phyloP scores from a whole-genome alignment of 345 rosid genomes.

The Raphanus raphanistrum region DNA sequence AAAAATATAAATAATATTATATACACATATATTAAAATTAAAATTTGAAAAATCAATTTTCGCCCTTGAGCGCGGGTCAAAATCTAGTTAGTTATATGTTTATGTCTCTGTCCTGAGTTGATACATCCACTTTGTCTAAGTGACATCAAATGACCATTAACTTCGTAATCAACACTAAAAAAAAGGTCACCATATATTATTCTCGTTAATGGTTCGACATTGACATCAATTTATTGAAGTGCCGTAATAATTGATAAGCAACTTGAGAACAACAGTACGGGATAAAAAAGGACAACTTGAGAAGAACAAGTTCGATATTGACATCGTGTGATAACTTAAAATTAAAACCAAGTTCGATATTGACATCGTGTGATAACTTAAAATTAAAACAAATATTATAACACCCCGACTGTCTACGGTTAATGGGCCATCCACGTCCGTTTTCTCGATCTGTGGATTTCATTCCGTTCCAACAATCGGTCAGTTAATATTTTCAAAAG shows the following conservation, averaged over 20 bases:
- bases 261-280: constrained; percentile 11
- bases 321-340: too few species aligned
- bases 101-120: constrained; percentile 13
- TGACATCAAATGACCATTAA: constrained; percentile 28
- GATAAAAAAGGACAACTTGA: constrained; percentile 6
- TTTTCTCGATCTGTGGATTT: too few species aligned
- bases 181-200: not conserved
- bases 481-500: too few species aligned
- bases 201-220: constrained; percentile 18
- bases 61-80: too few species aligned
- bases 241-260: constrained; percentile 23
- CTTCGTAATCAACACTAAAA: constrained; percentile 12
- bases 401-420: too few species aligned
- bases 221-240: constrained; percentile 20
- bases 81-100: constrained; percentile 9
- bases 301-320: not conserved
- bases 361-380: constrained; percentile 6
- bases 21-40: too few species aligned
- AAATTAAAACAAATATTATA: constrained; percentile 9
- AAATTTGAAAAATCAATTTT: too few species aligned
- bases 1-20: too few species aligned
- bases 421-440: too few species aligned
- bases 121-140: constrained; percentile 31
- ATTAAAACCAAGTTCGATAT: too few species aligned
- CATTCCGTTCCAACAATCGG: too few species aligned